A percentile compares a stretch with the other conserved stretches of the same genome.
Evolutionary conservation across 2,329 filamentous ascomycete species (phyloP).

Genomic region (Talaromyces sp.): DNA sequence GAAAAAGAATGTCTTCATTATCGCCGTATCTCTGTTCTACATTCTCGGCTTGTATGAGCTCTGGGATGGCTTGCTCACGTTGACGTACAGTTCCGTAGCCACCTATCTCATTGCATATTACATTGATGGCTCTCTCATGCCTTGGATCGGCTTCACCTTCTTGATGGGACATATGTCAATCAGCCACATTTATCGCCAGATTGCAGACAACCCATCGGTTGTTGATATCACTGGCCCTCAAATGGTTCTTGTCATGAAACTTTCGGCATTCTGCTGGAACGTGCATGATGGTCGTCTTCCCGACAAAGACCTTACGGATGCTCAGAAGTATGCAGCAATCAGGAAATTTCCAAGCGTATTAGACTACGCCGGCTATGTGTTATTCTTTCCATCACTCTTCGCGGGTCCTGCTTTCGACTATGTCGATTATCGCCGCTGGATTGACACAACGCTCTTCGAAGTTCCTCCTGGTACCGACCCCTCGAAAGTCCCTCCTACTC

Average conservation of each 20-base stretch:
- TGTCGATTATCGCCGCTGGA: slow-evolving; percentile 85
- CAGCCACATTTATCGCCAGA: slow-evolving; percentile 81
- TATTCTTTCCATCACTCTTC: slow-evolving; percentile 92
- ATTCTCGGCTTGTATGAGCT: slow-evolving; percentile 89
- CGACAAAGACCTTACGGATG: slow-evolving; percentile 74
- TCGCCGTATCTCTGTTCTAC: slow-evolving; percentile 80
- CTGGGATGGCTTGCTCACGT: slow-evolving; percentile 76
- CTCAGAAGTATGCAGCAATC: slow-evolving; percentile 79
- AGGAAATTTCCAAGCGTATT: slow-evolving; percentile 69
- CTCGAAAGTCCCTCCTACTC: slow-evolving; percentile 76
- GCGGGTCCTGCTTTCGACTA: slow-evolving; percentile 93
- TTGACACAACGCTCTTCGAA: slow-evolving; percentile 93
- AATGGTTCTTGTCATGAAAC: slow-evolving; percentile 98
- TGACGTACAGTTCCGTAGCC: slow-evolving; percentile 73
- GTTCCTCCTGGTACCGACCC: slow-evolving; percentile 77
- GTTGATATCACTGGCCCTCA: slow-evolving; percentile 92
- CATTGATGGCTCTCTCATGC: slow-evolving; percentile 88
- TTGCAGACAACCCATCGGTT: slow-evolving; percentile 59
- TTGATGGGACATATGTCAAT: slow-evolving; percentile 94
- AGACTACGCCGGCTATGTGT: slow-evolving; percentile 83
- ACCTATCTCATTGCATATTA: slow-evolving; percentile 81
- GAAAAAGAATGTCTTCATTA: slow-evolving; percentile 83
- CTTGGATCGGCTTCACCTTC: slow-evolving; percentile 92
- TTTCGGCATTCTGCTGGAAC: slow-evolving; percentile 96
- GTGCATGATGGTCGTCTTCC: slow-evolving; percentile 85